Base-by-base conservation (phyloP, 306 rosid genomes). In the Elaeagnus macrophylla region DNA sequence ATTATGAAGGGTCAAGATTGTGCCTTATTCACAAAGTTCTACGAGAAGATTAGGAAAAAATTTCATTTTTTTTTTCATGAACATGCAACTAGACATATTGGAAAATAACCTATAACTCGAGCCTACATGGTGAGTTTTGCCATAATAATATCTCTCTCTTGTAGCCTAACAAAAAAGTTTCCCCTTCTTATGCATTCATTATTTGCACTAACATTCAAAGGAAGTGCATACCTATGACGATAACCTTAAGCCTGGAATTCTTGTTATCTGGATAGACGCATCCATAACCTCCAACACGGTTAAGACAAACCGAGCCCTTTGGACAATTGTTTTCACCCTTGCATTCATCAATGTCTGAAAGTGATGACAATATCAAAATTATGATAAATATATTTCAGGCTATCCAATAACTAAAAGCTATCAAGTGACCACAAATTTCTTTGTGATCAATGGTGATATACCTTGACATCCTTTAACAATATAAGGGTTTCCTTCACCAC, bases 381-480 rank as follows among this genome's bases (percentile, higher is more conserved):
- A 25, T 25, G 32, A 25, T 25, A 25, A 25, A 25, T 20, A 20
- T 20, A 20, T 20, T 20, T 2, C 32, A 20, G 32, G 1, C 3
- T 25, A 25, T 25, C 32, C 32, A 25, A 25, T 25, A 25, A 36
- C 13, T 16, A n/a, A 9, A 7, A 53, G 7, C 44, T 4, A 53
- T 0, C 32, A 35, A 17, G 16, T 13, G 9, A 53, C 5, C 9
- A 9, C 36, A 53, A 14, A 13, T 53, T 8, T 14, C 5, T 5
- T 12, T 19, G 7, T 41, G 17, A 51, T 51, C 16, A 6, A 52
- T 25, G 13, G 35, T 6, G 38, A 52, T 6, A 52, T 6, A 37
- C 58, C 58, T 53, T 9, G 16, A 2, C 58, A 53, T 36, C 58
- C 58, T 37, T 37, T 43, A 53, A 39, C 20, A 37, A 53, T 43